Base-by-base conservation (phyloP, 768 basidiomycete genomes). In the Serendipita sp. region DNA sequence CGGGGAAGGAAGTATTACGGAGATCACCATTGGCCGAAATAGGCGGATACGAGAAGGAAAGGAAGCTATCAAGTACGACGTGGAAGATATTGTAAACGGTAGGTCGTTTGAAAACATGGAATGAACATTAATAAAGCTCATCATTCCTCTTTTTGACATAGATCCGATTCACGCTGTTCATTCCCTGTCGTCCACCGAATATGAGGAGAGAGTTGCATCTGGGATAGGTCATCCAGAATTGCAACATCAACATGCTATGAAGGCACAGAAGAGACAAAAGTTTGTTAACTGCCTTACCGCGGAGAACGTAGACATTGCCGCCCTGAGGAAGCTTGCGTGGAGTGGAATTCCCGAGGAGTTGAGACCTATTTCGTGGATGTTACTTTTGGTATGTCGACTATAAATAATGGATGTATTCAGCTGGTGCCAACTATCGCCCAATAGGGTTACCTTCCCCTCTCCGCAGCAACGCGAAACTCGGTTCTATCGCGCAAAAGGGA, bases 251-350 rank as follows among this genome's bases (percentile, higher is more conserved):
- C 79, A 81, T 17, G 90, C 88, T 9, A 86, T 90, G 70, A 81
- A 83, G 63, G 82, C 85, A 11, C 89, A 86, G 69, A 79, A 87
- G 66, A 81, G 83, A 61, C 79, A 84, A 64, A 93, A 90, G 69
- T 92, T 95, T 70, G 74, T 88, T 42, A 85, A 88, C 63, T 91
- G 88, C 71, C 73, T 95, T 44, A 79, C 78, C 30, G 79, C 78
- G 64, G 82, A 85, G 61, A 87, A 90, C 66, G 84, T 94, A 56
- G 86, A 91, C 70, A 86, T 96, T 51, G 89, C 82, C 20, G 89
- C 91, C 71, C 77, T 99, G 65, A 80, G 93, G 53, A 92, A 91
- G 69, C 80, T 96, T 53, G 86, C 93, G 20, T 99, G 96, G 96
- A 86, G 86, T 60, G 96, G 96, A 24, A 88, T 97, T 26, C 95